Conservation (phyloP, 1,139 yeast genomes). For the Kluyveromyces marxianus region DNA sequence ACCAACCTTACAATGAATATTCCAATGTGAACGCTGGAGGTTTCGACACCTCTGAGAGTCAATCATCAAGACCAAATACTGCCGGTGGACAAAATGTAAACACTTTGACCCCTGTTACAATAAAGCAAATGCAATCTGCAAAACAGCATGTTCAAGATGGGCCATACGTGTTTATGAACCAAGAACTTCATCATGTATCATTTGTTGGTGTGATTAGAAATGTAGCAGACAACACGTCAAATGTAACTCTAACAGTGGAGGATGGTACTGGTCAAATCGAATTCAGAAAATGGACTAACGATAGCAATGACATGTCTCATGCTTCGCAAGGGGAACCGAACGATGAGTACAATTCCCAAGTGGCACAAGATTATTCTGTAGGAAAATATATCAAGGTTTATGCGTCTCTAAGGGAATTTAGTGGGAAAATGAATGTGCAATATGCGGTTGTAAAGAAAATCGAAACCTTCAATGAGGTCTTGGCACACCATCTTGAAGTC, state of each 20-base stretch:
- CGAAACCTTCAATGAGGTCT: constrained; percentile 64
- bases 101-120: constrained; percentile 71
- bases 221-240: constrained; percentile 47
- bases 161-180: constrained; percentile 60
- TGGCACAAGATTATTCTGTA: constrained; percentile 29
- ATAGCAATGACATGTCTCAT: constrained; percentile 33
- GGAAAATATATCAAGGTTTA: constrained; percentile 61
- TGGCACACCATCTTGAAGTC: constrained; percentile 72
- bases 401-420: constrained; percentile 67
- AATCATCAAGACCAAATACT: constrained; percentile 19
- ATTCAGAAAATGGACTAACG: constrained; percentile 63
- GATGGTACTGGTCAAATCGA: constrained; percentile 82
- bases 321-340: constrained; percentile 31
- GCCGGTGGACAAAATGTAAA: constrained; percentile 19
- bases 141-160: constrained; percentile 65
- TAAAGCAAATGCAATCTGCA: constrained; percentile 68
- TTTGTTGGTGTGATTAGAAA: constrained; percentile 62
- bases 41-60: constrained; percentile 20
- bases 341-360: constrained; percentile 29
- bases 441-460: constrained; percentile 55
- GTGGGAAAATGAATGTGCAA: constrained; percentile 58
- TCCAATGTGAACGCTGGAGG: constrained; percentile 25
- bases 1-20: constrained; percentile 29
- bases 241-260: constrained; percentile 52
- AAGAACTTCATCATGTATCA: constrained; percentile 51